These are phyloP conservation scores for Catunica adiposa DNA, from an alignment of 2,329 filamentous ascomycete species.

Conservation along the genomic window DNA sequence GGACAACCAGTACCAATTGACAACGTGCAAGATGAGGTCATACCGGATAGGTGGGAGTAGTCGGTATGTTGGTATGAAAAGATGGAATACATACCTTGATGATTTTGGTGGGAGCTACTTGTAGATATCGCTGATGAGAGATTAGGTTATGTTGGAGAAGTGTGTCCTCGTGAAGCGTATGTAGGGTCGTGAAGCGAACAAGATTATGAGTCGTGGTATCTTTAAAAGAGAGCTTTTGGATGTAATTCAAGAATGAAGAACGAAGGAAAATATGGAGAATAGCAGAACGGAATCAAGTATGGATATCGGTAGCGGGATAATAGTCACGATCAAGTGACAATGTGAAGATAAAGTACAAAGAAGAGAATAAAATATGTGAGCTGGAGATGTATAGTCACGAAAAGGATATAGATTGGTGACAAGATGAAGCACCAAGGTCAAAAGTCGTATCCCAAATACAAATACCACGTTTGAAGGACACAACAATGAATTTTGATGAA, in stretches of 20 bases:
- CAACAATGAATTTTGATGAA: background rate
- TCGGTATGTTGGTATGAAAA: background rate
- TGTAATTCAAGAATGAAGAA: background rate
- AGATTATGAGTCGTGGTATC: background rate
- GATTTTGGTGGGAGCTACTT: background rate
- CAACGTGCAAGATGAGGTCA: no score
- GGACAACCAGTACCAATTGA: no score
- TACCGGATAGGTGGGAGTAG: no score
- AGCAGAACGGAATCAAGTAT: background rate
- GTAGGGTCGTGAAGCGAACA: background rate
- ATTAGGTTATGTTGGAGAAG: background rate
- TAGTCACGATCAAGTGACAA: background rate
- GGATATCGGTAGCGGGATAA: background rate
- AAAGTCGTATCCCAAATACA: conserved; percentile 2
- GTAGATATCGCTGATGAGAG: background rate
- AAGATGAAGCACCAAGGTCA: background rate
- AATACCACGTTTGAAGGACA: background rate
- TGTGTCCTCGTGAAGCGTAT: background rate
- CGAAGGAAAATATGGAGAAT: background rate
- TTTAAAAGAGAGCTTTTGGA: background rate
- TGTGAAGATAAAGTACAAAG: background rate
- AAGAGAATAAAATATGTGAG: background rate
- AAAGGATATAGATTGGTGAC: background rate
- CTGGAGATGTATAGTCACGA: background rate
- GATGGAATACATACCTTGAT: background rate